Percentiles rank a stretch among this genome's conserved stretches.
Conservation (phyloP, 1,284 basidiomycete species). For the Schizophyllum commune region DNA sequence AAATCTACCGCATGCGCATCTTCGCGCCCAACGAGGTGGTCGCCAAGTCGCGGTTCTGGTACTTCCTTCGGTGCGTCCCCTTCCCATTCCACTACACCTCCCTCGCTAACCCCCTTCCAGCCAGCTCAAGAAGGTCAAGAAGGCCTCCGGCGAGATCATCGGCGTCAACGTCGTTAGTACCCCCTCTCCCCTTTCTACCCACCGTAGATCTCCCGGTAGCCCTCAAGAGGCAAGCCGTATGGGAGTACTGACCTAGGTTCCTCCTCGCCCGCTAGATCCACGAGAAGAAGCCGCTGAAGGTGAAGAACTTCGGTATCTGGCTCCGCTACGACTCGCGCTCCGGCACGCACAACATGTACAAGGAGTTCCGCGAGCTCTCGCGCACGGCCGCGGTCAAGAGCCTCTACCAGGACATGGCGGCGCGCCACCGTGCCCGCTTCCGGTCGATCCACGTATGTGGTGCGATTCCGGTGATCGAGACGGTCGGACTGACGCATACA, state of each 20-base stretch:
- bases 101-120: slow-evolving; percentile 32
- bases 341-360: slow-evolving; percentile 97
- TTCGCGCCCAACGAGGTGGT: slow-evolving; percentile 98
- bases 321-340: slow-evolving; percentile 98
- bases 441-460: slow-evolving; percentile 87
- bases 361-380: slow-evolving; percentile 96
- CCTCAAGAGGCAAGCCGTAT: slow-evolving; percentile 79
- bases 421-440: slow-evolving; percentile 98
- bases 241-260: slow-evolving; percentile 33
- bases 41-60: slow-evolving; percentile 99
- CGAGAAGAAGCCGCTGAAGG: slow-evolving; percentile 95
- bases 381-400: slow-evolving; percentile 95
- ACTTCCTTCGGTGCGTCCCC: slow-evolving; percentile 76
- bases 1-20: slow-evolving; percentile 99
- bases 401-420: slow-evolving; percentile 99
- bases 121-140: slow-evolving; percentile 98
- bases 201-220: slow-evolving; percentile 58
- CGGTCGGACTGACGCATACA: slow-evolving; percentile 1
- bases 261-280: slow-evolving; percentile 60
- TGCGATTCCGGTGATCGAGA: background rate
- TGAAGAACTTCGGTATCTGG: slow-evolving; percentile 99
- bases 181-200: slow-evolving; percentile 14
- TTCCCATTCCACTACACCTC: background rate
- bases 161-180: slow-evolving; percentile 93
- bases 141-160: slow-evolving; percentile 98